These are phyloP conservation scores for Pugionium cornutum DNA, from an alignment of 345 rosid species.

Conservation along the genomic window DNA sequence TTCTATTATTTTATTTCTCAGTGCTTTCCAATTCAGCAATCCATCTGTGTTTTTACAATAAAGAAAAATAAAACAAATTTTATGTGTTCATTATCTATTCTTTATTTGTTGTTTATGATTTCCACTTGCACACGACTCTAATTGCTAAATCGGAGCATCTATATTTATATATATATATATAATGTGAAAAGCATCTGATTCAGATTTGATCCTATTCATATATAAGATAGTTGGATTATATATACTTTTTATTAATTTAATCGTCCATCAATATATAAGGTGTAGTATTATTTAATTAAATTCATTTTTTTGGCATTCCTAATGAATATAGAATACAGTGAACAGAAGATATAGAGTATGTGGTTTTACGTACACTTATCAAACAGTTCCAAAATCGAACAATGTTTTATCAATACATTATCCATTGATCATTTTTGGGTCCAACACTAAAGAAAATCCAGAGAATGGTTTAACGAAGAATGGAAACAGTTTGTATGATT, in stretches of 20 bases:
- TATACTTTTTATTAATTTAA: slow-evolving; percentile 33
- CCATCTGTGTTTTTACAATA: slow-evolving; percentile 16
- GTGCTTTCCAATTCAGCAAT: slow-evolving; percentile 42
- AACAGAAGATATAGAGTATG: not conserved
- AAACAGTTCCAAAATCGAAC: slow-evolving; percentile 11
- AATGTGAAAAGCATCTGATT: slow-evolving; percentile 44
- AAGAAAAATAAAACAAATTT: not conserved
- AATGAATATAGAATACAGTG: not conserved
- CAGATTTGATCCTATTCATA: slow-evolving; percentile 32
- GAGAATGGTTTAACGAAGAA: slow-evolving; percentile 1
- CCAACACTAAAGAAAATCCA: slow-evolving; percentile 24
- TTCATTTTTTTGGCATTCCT: no score
- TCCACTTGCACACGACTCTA: slow-evolving; percentile 33
- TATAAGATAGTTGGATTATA: slow-evolving; percentile 28
- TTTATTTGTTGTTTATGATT: slow-evolving; percentile 27
- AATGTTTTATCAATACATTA: slow-evolving; percentile 21
- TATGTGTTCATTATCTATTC: slow-evolving; percentile 28
- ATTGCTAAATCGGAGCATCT: slow-evolving; percentile 13
- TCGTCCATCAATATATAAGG: slow-evolving; percentile 2
- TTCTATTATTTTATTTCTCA: slow-evolving; percentile 14
- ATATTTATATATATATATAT: not conserved
- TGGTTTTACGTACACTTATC: slow-evolving; percentile 15
- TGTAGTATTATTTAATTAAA: not conserved
- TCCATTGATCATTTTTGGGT: slow-evolving; percentile 28
- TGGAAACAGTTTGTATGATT: slow-evolving; percentile 7